Conservation (phyloP, 2,329 filamentous ascomycete genomes). For the Thermomyces lanuginosus region DNA sequence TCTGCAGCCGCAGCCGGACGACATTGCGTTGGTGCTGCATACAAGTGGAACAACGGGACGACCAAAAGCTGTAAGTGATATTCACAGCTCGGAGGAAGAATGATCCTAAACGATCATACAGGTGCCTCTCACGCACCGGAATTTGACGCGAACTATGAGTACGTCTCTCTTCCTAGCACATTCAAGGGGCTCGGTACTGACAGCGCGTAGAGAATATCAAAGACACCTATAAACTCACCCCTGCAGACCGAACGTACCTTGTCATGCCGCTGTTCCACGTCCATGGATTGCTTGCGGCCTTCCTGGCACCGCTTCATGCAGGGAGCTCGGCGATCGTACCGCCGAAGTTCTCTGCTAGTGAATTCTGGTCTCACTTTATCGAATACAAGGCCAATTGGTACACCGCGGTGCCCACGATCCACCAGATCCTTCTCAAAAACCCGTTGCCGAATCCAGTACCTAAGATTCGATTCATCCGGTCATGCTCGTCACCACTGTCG, state of each 20-base stretch:
- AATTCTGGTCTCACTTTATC: constrained; percentile 69
- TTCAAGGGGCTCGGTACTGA: too few relatives aligned
- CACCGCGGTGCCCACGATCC: constrained; percentile 82
- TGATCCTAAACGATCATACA: constrained; percentile 13
- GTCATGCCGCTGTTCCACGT: constrained; percentile 89
- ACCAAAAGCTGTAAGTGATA: constrained; percentile 53
- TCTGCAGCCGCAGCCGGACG: constrained; percentile 50
- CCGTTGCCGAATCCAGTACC: constrained; percentile 52
- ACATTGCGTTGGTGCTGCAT: constrained; percentile 66
- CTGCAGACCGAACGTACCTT: constrained; percentile 61
- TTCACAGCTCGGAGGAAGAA: not conserved
- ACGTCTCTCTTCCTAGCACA: too few relatives aligned
- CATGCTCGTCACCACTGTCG: constrained; percentile 68
- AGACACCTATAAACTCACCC: constrained; percentile 55
- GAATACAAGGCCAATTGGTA: constrained; percentile 73
- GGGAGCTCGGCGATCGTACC: constrained; percentile 69
- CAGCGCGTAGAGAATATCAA: constrained; percentile 52
- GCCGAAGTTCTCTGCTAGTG: constrained; percentile 59
- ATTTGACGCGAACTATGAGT: constrained; percentile 68
- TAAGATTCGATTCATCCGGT: constrained; percentile 69
- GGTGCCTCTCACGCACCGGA: constrained; percentile 64
- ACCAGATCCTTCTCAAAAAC: constrained; percentile 69
- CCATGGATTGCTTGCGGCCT: constrained; percentile 69
- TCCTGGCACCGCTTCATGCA: constrained; percentile 59
- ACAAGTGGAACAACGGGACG: constrained; percentile 73